phyloP scores from a whole-genome alignment of 257 asterid species.

The Solanum chiquidenum region DNA sequence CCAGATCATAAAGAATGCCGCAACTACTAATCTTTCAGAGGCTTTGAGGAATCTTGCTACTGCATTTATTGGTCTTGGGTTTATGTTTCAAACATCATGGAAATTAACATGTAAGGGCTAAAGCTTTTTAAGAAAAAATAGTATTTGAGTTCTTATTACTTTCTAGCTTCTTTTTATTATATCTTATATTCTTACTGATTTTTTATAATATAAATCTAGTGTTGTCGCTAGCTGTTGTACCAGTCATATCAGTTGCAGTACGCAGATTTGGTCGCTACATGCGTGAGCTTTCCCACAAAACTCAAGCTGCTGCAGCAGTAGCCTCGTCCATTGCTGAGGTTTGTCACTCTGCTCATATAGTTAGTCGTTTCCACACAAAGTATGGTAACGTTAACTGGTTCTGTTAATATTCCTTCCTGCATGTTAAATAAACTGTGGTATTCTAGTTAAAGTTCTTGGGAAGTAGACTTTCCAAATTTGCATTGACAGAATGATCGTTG shows the following conservation, averaged over 20 bases:
- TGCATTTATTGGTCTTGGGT: conserved; percentile 72
- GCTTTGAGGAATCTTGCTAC: conserved; percentile 78
- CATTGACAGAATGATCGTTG: background rate
- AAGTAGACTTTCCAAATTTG: background rate
- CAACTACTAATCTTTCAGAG: conserved; percentile 86
- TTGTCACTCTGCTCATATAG: background rate
- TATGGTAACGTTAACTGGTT: background rate
- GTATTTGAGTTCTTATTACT: background rate
- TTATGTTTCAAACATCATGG: conserved; percentile 87
- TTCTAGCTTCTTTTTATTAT: background rate
- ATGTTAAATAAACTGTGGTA: background rate
- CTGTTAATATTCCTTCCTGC: background rate
- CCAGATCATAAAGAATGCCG: conserved; percentile 80
- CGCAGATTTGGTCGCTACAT: conserved; percentile 68
- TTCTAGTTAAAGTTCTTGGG: background rate
- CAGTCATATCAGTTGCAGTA: conserved; percentile 53
- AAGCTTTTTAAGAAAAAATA: background rate
- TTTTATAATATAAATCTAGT: conserved; percentile 18
- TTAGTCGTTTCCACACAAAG: background rate
- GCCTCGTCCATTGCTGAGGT: conserved; percentile 92
- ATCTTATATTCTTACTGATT: background rate
- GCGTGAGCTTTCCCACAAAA: conserved; percentile 75
- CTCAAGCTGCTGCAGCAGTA: conserved; percentile 90
- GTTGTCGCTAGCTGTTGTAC: conserved; percentile 80
- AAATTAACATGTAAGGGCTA: conserved; percentile 37